Evolutionary conservation across 2,329 filamentous ascomycete species (phyloP), one percentile per base, ranked within the genome.

Genomic region (Microsporum canis): DNA sequence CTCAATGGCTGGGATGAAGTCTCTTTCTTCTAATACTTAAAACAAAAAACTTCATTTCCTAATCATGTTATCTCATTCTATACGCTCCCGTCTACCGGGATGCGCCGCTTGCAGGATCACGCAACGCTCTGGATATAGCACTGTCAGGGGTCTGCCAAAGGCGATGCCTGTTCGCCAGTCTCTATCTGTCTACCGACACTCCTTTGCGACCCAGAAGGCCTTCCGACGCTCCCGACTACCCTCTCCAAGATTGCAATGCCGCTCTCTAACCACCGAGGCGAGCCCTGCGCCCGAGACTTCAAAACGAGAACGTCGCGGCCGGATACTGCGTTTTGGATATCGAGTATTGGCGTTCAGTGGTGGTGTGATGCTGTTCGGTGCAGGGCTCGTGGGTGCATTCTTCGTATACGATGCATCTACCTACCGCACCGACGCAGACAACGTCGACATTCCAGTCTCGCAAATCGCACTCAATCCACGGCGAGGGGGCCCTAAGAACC

Each of bases 321-420:
- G 31, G 51, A 55, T 55, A 55, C 33, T 55, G 23, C 51, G 51
- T n/a, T 36, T 55, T 23, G 51, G 51, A 7, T 89, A 88, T 71
- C 83, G 88, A 66, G 79, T 83, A 36, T 87, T 91, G 38, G 84
- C 88, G 2, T 83, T 82, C 68, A 74, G 89, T 27, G 94, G 94
- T 43, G 85, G 88, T 62, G 88, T 92, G 57, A 80, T 94, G 41
- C 78, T 86, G 5, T 80, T 92, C 58, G 72, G 88, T 60, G 86
- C 88, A 38, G 76, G 81, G 2, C 80, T 88, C 4, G 80, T 97
- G 5, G 75, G 91, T 23, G 88, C 80, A 57, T 96, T 99, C 79
- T 99, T 99, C 76, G 68, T 94, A 67, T 99, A 95, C 77, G 94
- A 99, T 77, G 87, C 91, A 7, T 87, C 85, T 56, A 99, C 94